Evolutionary conservation across 2,329 filamentous ascomycete species (phyloP), one percentile per base, ranked within the genome.

Genomic region (Aquanectria penicillioides): DNA sequence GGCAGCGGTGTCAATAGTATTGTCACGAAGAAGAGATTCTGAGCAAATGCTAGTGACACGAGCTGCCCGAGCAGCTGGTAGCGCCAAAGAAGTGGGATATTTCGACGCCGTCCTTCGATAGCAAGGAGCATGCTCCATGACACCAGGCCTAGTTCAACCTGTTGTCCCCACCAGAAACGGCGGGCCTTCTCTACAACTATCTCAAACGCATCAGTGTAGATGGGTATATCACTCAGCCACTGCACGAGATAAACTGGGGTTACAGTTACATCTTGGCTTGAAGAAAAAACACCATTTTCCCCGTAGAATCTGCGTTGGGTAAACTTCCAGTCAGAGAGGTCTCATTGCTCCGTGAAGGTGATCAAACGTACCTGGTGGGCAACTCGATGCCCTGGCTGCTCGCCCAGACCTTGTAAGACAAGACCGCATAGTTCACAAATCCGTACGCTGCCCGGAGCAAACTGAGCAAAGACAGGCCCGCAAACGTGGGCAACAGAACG

Each of bases 111-210:
- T 65, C 87, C 86, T 72, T 88, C 83, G 33, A 87, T 77, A 2
- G 85, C 83, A 25, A 89, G 75, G 58, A 88, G 82, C 38, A 85
- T 74, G 51, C 81, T 83, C 78, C 83, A 87, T 2, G 84, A 79
- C 25, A 84, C 74, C 11, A 81, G 77, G 23, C 80, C 82, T 11
- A 85, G 75, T 57, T 86, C 84, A 37, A 85, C 77, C 73, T 89
- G 86, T 60, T 85, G 84, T 6, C 82, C 85, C 83, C 87, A 89
- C 81, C 86, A 86, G 68, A 86, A 83, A 13, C 85, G 81, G 44
- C 83, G 80, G 4, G 81, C 77, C 46, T 80, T 83, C 66, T 83
- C 82, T 6, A 83, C 77, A 5, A 86, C 75, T 20, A 86, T 83
- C 59, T 84, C 81, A 56, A 86, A 77, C 10, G 81, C 80, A 69